These are phyloP conservation scores for Selaginella moellendorffii DNA, from an alignment of 75 land plant species.

Conservation along the genomic window DNA sequence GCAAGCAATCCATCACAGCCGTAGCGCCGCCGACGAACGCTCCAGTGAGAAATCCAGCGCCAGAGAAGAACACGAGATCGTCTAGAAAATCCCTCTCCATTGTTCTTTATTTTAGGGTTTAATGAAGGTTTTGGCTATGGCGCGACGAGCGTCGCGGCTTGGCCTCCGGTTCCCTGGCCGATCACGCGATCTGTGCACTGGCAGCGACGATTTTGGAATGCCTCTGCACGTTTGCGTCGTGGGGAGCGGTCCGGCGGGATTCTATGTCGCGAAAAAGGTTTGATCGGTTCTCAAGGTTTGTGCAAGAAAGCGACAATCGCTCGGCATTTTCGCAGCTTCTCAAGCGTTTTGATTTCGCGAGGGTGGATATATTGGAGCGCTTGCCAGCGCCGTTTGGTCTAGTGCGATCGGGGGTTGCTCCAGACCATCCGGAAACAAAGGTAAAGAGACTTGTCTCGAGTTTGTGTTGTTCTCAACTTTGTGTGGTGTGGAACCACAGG, in stretches of 20 bases:
- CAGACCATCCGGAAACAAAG: slow-evolving; percentile 99
- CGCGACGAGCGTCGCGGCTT: background rate
- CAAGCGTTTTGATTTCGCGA: slow-evolving; percentile 39
- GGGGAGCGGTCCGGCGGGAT: slow-evolving; percentile 97
- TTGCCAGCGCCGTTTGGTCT: slow-evolving; percentile 92
- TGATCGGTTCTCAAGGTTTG: background rate
- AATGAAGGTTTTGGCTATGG: background rate
- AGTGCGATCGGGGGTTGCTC: slow-evolving; percentile 95
- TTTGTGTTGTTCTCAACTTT: too few species aligned
- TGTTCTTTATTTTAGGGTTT: background rate
- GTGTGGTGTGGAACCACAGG: too few species aligned
- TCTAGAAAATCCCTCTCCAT: background rate
- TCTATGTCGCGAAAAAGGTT: slow-evolving; percentile 99
- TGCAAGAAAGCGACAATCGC: too few species aligned
- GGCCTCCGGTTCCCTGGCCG: background rate
- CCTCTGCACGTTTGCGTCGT: slow-evolving; percentile 68
- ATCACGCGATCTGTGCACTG: background rate
- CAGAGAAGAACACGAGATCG: background rate
- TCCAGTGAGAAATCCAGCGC: background rate
- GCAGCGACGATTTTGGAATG: background rate
- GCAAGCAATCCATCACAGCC: background rate
- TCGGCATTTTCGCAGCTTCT: slow-evolving; percentile 33
- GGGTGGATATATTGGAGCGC: slow-evolving; percentile 79
- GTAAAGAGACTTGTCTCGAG: too few species aligned
- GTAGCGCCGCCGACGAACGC: background rate